Evolutionary conservation across 2,329 filamentous ascomycete species (phyloP).

Genomic region (Coleophoma eucalyptorum): DNA sequence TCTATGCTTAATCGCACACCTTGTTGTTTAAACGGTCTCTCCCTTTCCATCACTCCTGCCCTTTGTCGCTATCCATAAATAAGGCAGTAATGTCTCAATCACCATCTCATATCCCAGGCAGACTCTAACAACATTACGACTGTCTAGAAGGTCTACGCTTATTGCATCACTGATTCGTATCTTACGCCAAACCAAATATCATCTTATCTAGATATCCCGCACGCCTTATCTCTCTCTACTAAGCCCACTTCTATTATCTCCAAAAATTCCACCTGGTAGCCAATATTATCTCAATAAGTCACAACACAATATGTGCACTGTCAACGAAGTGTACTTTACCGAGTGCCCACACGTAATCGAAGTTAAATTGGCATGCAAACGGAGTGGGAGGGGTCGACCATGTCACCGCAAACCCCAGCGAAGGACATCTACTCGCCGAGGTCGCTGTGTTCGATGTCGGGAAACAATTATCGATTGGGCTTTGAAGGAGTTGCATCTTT

Average conservation of each 20-base stretch:
- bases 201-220: background rate
- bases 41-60: background rate
- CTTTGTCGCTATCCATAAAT: background rate
- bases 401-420: background rate
- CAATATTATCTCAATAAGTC: too few species aligned
- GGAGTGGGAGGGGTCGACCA: background rate
- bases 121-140: background rate
- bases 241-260: background rate
- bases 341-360: background rate
- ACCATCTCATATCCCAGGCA: background rate
- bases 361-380: background rate
- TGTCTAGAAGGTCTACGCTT: background rate
- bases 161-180: background rate
- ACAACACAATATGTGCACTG: background rate
- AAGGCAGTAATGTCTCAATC: background rate
- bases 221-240: too few species aligned
- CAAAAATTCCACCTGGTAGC: background rate
- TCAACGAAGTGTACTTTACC: background rate
- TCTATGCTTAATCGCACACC: too few species aligned
- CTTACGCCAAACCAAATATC: background rate
- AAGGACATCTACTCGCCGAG: background rate
- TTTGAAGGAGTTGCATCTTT: slow-evolving; percentile 1
- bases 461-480: slow-evolving; percentile 1
- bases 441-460: slow-evolving; percentile 1
- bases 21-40: background rate